These are phyloP conservation scores for Eleusine indica DNA, from an alignment of 176 grass and related monocot species.

Conservation along the genomic window DNA sequence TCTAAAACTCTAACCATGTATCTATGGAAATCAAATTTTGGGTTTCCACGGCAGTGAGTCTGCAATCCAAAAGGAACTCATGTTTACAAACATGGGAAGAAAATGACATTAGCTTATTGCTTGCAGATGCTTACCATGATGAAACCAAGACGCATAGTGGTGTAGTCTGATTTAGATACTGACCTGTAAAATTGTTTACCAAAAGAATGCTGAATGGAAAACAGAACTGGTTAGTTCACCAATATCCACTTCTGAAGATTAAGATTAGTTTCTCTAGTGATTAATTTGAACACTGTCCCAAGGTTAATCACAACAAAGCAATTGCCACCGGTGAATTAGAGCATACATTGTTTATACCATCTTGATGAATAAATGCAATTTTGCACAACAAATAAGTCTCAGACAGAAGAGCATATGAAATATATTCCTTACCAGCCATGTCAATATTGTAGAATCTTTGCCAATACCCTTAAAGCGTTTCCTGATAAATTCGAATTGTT, in stretches of 20 bases:
- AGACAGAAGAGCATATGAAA: conserved; percentile 8
- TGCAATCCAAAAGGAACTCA: conserved; percentile 30
- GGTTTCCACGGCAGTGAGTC: conserved; percentile 73
- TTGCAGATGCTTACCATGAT: conserved; percentile 71
- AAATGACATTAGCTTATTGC: conserved; percentile 9
- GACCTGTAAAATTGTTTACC: conserved; percentile 79
- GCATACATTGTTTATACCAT: not conserved
- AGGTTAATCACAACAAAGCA: not conserved
- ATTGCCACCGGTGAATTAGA: not conserved
- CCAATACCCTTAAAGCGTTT: conserved; percentile 83
- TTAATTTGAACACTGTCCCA: not conserved
- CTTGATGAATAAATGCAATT: not conserved
- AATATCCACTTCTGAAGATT: not conserved
- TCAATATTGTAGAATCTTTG: conserved; percentile 77
- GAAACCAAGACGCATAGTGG: conserved; percentile 85
- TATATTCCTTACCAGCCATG: conserved; percentile 89
- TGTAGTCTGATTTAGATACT: conserved; percentile 73
- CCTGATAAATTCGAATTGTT: conserved; percentile 74
- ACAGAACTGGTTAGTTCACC: conserved; percentile 27
- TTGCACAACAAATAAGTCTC: not conserved
- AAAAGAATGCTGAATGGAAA: conserved; percentile 71
- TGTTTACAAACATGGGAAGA: conserved; percentile 24
- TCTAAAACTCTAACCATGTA: conserved; percentile 93
- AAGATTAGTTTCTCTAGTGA: not conserved
- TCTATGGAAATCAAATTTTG: conserved; percentile 91